Conservation (phyloP, 192 early-diverging fungal genomes). For the Gigaspora rosea region DNA sequence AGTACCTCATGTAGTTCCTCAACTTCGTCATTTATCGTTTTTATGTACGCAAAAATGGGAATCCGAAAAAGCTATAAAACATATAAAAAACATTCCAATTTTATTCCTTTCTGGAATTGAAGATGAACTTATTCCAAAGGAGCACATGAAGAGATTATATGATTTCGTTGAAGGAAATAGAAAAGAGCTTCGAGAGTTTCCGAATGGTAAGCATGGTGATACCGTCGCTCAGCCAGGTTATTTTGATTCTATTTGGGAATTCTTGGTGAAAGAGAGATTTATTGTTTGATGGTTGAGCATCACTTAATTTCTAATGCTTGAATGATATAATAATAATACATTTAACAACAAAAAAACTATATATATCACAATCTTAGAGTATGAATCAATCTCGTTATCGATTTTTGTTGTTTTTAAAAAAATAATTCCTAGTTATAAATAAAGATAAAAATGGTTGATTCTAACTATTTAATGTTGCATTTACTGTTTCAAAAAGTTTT, state of each 20-base stretch:
- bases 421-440: too few species aligned
- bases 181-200: constrained; percentile 63
- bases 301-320: too few species aligned
- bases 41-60: constrained; percentile 88
- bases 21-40: constrained; percentile 70
- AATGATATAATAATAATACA: too few species aligned
- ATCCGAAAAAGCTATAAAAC: constrained; percentile 70
- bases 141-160: constrained; percentile 78
- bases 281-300: too few species aligned
- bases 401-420: too few species aligned
- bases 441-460: too few species aligned
- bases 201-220: constrained; percentile 85
- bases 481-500: too few species aligned
- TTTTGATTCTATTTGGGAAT: constrained; percentile 71
- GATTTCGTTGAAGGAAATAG: constrained; percentile 53
- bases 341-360: too few species aligned
- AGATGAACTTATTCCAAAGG: constrained; percentile 87
- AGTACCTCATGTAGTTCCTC: constrained; percentile 82
- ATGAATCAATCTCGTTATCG: too few species aligned
- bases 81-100: constrained; percentile 66
- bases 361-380: too few species aligned
- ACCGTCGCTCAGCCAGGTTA: constrained; percentile 85
- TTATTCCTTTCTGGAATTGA: constrained; percentile 77
- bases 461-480: too few species aligned
- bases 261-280: constrained; percentile 34